These are phyloP conservation scores for Suillus bovinus DNA, from an alignment of 768 basidiomycete species.

Conservation along the genomic window DNA sequence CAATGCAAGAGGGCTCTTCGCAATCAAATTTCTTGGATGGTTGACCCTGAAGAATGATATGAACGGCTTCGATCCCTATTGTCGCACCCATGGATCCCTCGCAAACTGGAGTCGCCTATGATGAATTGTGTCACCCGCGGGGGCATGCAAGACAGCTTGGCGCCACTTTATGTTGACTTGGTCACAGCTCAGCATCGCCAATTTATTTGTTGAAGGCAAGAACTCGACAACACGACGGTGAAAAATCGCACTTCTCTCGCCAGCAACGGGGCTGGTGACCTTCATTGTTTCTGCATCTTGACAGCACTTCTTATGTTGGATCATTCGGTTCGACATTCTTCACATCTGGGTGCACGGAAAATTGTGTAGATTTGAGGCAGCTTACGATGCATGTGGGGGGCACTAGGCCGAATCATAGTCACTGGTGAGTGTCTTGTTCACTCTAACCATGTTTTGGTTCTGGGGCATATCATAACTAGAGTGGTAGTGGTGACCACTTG, in stretches of 20 bases:
- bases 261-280: conserved; percentile 22
- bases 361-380: neutral
- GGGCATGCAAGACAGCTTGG: conserved; percentile 18
- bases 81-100: conserved; percentile 20
- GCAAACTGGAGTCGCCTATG: conserved; percentile 8
- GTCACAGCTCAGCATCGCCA: conserved; percentile 9
- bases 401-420: conserved; percentile 18
- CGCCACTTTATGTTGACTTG: neutral
- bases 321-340: conserved; percentile 13
- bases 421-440: conserved; percentile 34
- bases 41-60: neutral
- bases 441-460: conserved; percentile 23
- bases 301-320: conserved; percentile 19
- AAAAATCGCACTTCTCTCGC: conserved; percentile 26
- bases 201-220: conserved; percentile 7
- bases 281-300: conserved; percentile 25
- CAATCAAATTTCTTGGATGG: neutral
- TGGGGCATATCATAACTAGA: conserved; percentile 21
- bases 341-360: conserved; percentile 8
- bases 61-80: conserved; percentile 18
- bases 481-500: conserved; percentile 4
- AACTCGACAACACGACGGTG: conserved; percentile 21
- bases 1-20: neutral
- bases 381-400: conserved; percentile 1
- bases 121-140: conserved; percentile 14